phyloP scores from a whole-genome alignment of 306 rosid genomes.

The Vicia sativa region DNA sequence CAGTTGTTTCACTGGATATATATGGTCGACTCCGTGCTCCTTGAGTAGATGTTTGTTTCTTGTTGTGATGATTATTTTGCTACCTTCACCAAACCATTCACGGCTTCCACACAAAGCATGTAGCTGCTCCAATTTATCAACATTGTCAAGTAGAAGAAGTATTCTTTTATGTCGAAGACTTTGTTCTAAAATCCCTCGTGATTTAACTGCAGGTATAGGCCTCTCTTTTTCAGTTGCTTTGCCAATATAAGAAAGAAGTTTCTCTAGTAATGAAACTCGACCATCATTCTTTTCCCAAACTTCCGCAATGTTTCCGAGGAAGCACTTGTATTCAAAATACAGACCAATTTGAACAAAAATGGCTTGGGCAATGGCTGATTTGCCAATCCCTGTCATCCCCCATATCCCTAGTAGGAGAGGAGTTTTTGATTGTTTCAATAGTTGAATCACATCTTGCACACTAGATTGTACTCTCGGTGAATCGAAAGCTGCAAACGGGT shows the following conservation, averaged over 20 bases:
- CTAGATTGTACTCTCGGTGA: background rate
- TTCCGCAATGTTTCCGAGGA: background rate
- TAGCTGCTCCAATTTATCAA: background rate
- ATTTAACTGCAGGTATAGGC: too few relatives aligned
- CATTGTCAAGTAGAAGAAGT: slow-evolving; percentile 30
- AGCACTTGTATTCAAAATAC: background rate
- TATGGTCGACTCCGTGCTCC: background rate
- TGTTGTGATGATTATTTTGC: slow-evolving; percentile 30
- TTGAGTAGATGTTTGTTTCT: background rate
- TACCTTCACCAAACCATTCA: slow-evolving; percentile 22
- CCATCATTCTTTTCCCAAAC: background rate
- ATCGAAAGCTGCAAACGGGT: too few relatives aligned
- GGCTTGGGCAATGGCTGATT: slow-evolving; percentile 25
- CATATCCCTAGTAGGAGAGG: slow-evolving; percentile 4
- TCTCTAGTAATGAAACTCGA: background rate
- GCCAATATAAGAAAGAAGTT: background rate
- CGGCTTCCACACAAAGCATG: background rate
- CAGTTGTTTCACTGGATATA: background rate
- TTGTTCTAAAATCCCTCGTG: too few relatives aligned
- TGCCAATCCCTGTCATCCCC: slow-evolving; percentile 27
- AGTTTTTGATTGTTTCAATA: background rate
- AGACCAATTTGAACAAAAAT: background rate
- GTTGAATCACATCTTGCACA: background rate
- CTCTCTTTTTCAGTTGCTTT: background rate
- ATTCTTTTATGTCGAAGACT: background rate